phyloP scores from a whole-genome alignment of 306 rosid species.

The Ceratonia siliqua region DNA sequence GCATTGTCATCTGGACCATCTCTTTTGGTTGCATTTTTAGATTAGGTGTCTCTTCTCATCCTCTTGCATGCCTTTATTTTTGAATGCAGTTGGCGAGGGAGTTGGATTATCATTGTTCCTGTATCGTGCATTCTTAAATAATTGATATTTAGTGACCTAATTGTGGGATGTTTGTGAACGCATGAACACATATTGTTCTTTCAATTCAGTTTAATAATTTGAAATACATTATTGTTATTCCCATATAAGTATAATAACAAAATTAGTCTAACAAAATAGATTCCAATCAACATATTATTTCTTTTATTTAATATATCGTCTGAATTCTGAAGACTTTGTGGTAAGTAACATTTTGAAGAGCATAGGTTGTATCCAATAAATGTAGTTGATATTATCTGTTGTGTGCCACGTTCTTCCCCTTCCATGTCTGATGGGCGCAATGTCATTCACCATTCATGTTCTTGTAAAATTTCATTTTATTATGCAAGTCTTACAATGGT shows the following conservation, averaged over 20 bases:
- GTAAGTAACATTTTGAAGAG: background rate
- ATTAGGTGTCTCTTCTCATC: background rate
- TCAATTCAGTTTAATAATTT: background rate
- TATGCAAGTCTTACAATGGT: background rate
- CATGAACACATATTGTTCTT: background rate
- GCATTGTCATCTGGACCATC: background rate
- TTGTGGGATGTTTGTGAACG: slow-evolving; percentile 8
- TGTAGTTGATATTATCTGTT: background rate
- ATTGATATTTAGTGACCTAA: background rate
- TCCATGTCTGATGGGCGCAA: background rate
- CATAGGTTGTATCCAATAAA: background rate
- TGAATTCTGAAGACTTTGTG: background rate
- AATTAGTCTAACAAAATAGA: background rate
- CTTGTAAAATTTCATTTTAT: background rate
- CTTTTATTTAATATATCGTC: background rate
- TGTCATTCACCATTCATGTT: background rate
- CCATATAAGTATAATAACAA: background rate
- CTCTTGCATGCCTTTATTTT: background rate
- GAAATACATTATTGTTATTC: background rate
- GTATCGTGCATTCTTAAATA: background rate
- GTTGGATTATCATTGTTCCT: background rate
- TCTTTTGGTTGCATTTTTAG: background rate
- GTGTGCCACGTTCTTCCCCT: background rate
- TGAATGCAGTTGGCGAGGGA: background rate
- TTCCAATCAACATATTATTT: background rate